Evolutionary conservation across 352 stramenopile genomes (phyloP), one percentile per base, ranked within the genome.

Genomic region (Phytophthora sojae): DNA sequence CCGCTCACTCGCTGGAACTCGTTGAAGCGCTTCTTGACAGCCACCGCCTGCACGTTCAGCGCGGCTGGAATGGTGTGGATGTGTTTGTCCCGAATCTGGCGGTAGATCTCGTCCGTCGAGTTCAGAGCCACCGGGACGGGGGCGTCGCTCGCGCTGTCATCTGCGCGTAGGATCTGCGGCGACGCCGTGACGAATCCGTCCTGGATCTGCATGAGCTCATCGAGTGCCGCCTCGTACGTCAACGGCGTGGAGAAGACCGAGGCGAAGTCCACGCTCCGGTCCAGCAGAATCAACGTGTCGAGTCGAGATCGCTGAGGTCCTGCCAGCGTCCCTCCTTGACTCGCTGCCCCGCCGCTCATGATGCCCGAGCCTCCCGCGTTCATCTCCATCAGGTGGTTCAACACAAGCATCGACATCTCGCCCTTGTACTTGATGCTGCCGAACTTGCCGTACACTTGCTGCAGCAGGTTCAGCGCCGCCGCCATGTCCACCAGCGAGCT

Each of bases 371-470:
- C 64, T 23, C 55, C 50, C 21, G 64, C 77, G 60, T 78, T 75
- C 51, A 83, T 66, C 60, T 90, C 79, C 74, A 94, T 80, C 44
- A 95, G 66, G 42, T 88, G 80, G 21, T 91, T 83, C 19, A 90
- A 65, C 23, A 94, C 83, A 7, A 88, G 74, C 74, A 88, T 91
- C 9, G 85, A 77, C 37, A 93, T 58, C 42, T 94, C 83, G 9
- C 88, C 88, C 58, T 95, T 95, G 76, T 90, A 91, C 61, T 95
- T 92, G 64, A 95, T 90, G n/a, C 81, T 69, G 17, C 72, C 55
- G 44, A 94, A 92, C 15, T 67, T 67, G 0, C 84, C 88, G 30
- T 90, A 92, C 6, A 85, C 29, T 14, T 82, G 66, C 56, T 95
- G 86, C 12, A 94, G 44, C 42, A 85, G 60, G 37, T 85, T 64